Conservation (phyloP, 1,284 basidiomycete genomes). For the Cerioporus squamosus region DNA sequence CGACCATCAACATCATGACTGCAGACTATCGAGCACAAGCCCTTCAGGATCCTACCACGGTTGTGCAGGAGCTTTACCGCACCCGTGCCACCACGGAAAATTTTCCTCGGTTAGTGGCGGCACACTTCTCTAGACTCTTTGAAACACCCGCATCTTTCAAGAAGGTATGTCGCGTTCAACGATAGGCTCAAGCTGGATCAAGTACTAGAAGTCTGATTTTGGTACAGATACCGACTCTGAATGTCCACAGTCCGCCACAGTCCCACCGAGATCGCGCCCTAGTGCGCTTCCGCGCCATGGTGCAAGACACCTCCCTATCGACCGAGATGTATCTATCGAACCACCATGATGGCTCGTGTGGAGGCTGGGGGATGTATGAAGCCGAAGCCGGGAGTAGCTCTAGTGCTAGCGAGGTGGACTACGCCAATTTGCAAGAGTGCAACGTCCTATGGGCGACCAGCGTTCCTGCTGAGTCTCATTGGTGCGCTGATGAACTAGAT, state of each 20-base stretch:
- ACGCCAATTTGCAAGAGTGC: constrained; percentile 61
- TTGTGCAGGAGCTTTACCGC: constrained; percentile 52
- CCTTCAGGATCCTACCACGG: constrained; percentile 49
- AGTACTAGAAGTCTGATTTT: no score
- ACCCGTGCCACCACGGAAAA: constrained; percentile 28
- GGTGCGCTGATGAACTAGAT: constrained; percentile 46
- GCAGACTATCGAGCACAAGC: constrained; percentile 54
- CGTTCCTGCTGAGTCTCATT: constrained; percentile 65
- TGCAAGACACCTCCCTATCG: constrained; percentile 79
- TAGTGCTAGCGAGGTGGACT: constrained; percentile 42
- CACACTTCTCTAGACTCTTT: constrained; percentile 56
- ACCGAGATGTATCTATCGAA: constrained; percentile 71
- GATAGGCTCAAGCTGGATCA: not conserved
- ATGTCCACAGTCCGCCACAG: constrained; percentile 50
- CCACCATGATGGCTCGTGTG: constrained; percentile 46
- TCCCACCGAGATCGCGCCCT: constrained; percentile 52
- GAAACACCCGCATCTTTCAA: constrained; percentile 43
- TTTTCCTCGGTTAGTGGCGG: constrained; percentile 52
- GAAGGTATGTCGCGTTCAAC: constrained; percentile 39
- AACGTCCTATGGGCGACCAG: constrained; percentile 70
- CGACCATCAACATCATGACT: constrained; percentile 45
- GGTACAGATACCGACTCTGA: constrained; percentile 57
- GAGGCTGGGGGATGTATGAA: constrained; percentile 71
- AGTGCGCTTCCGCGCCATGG: constrained; percentile 73
- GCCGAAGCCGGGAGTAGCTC: constrained; percentile 14